These are phyloP conservation scores for Trichaptum fuscoviolaceum DNA, from an alignment of 768 basidiomycete genomes.

Conservation along the genomic window DNA sequence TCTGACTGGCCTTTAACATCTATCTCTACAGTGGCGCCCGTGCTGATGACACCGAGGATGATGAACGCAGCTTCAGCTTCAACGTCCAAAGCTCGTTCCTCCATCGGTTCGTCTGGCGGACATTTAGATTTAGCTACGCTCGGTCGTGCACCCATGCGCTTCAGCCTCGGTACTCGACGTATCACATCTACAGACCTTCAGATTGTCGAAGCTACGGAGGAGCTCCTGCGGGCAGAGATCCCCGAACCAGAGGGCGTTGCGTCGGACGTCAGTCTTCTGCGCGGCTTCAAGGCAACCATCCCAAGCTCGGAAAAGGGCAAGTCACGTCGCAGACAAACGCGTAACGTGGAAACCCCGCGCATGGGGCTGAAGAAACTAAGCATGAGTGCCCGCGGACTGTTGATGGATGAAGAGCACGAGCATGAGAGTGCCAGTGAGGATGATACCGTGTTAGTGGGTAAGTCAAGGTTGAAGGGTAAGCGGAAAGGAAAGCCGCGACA, in stretches of 20 bases:
- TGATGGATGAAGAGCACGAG: constrained; percentile 42
- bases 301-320: constrained; percentile 82
- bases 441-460: constrained; percentile 63
- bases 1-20: constrained; percentile 4
- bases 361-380: constrained; percentile 79
- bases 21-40: constrained; percentile 64
- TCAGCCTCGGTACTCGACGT: constrained; percentile 59
- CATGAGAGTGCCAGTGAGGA: constrained; percentile 44
- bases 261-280: constrained; percentile 71
- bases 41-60: constrained; percentile 87
- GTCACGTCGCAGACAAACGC: constrained; percentile 68
- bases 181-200: constrained; percentile 81
- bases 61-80: constrained; percentile 58
- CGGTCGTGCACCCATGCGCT: constrained; percentile 69
- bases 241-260: constrained; percentile 72
- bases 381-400: constrained; percentile 69
- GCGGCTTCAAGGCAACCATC: constrained; percentile 93
- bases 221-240: constrained; percentile 63
- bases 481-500: constrained; percentile 46
- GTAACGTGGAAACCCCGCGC: constrained; percentile 70
- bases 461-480: constrained; percentile 27
- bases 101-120: constrained; percentile 30
- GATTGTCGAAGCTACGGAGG: constrained; percentile 77
- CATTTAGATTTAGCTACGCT: constrained; percentile 71
- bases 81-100: constrained; percentile 40